These are phyloP conservation scores for Oryza coarctata DNA, from an alignment of 176 grass and related monocot species.

Conservation along the genomic window DNA sequence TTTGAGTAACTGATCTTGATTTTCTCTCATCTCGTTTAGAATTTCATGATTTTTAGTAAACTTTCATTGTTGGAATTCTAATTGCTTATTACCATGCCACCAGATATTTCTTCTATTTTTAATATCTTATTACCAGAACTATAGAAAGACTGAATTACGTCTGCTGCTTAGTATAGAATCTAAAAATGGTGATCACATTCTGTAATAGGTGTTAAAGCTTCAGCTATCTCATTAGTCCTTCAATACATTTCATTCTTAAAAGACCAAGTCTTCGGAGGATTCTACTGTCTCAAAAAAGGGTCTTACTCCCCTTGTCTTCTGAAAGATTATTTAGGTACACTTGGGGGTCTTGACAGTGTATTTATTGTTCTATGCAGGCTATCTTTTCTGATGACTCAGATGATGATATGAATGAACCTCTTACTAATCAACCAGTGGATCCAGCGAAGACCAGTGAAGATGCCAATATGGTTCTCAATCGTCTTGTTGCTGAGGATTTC, in stretches of 20 bases:
- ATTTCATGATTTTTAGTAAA: neutral
- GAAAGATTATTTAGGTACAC: conserved; percentile 21
- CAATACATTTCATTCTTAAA: conserved; percentile 5
- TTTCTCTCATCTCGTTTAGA: neutral
- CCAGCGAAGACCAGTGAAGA: conserved; percentile 82
- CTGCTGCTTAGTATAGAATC: neutral
- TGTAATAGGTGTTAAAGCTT: neutral
- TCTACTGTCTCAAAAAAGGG: neutral
- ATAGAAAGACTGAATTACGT: neutral
- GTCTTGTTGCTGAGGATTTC: conserved; percentile 91
- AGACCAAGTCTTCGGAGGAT: neutral
- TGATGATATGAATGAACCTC: conserved; percentile 51
- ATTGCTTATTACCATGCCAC: neutral
- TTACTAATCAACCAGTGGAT: conserved; percentile 45
- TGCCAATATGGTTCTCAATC: conserved; percentile 86
- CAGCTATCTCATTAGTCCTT: neutral
- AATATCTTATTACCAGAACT: neutral
- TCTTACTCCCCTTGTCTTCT: neutral
- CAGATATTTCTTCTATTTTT: neutral
- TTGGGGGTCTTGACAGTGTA: conserved; percentile 11
- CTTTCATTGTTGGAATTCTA: neutral
- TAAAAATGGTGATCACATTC: neutral
- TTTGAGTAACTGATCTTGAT: neutral
- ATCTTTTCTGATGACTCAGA: conserved; percentile 99
- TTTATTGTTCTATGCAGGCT: conserved; percentile 50